Percentiles rank a stretch among this genome's conserved stretches.
Conservation (phyloP, 257 asterid genomes). For the Solanum infundibuliforme region DNA sequence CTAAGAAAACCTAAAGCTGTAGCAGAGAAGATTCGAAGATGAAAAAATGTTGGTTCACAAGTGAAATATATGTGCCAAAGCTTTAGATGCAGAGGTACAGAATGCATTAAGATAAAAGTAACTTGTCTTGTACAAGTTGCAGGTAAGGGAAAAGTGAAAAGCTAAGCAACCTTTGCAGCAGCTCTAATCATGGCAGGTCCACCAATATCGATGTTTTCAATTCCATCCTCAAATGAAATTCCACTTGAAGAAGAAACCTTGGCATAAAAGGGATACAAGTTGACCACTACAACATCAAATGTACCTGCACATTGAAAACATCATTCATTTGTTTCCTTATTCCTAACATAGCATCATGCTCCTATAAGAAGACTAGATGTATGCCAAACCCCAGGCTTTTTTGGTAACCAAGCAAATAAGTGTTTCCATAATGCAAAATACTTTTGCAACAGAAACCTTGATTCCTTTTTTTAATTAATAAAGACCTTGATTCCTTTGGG, state of each 20-base stretch:
- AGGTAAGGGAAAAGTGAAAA: background rate
- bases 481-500: background rate
- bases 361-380: background rate
- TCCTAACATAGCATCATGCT: background rate
- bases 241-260: conserved; percentile 76
- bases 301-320: conserved; percentile 46
- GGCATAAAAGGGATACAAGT: conserved; percentile 86
- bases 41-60: background rate
- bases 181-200: conserved; percentile 99
- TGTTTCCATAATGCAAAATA: background rate
- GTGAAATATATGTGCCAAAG: background rate
- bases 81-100: background rate
- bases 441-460: background rate
- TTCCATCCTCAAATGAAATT: conserved; percentile 81
- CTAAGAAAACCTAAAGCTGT: background rate
- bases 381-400: background rate
- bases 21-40: background rate
- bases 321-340: background rate
- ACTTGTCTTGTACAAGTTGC: background rate
- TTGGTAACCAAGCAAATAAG: background rate
- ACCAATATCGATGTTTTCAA: conserved; percentile 96
- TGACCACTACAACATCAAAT: conserved; percentile 93
- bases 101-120: background rate
- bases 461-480: background rate
- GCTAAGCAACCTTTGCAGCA: conserved; percentile 73